Evolutionary conservation across 768 basidiomycete genomes (phyloP), one percentile per base, ranked within the genome.

Genomic region (Boletus patriciae): DNA sequence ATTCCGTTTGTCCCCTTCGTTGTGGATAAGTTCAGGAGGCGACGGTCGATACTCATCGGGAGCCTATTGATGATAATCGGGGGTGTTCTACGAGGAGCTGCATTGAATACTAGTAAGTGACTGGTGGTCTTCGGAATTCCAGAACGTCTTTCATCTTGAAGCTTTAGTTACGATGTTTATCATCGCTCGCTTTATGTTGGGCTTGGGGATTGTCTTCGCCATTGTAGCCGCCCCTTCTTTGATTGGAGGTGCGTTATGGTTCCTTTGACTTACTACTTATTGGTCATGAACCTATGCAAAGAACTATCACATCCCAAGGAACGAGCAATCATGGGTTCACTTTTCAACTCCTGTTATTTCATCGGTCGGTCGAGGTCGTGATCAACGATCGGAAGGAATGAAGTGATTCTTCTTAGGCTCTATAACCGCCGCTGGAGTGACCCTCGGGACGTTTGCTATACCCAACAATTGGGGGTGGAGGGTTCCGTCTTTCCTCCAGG

Each of bases 241-340:
- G 43, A 46, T 52, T 21, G 59, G 46, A 40, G 58, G 55, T 60
- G 19, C 5, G 48, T 16, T n/a, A 49, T 15, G 3, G 7, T 45
- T 27, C 23, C 15, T 11, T 25, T 37, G 25, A 25, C 25, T 38
- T 2, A 10, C 9, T 36, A 23, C 21, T 16, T 29, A 23, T 44
- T 25, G 4, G 25, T 25, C 18, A 6, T 38, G 9, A 40, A 27
- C 15, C 13, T 33, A 12, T 42, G 9, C 18, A 19, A 19, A 57
- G 59, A 60, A n/a, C 11, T 60, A 3, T 58, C 59, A 3, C 36
- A 60, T 43, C 59, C 59, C 16, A 60, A 58, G 47, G 59, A 58
- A 18, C 48, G 59, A 19, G 56, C 51, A 0, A 34, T 46, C 5
- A 37, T 54, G 48, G 27, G 48, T 3, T 47, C 41, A 18, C 37